These are phyloP conservation scores for Solanum microdontum DNA, from an alignment of 257 asterid species.

Conservation along the genomic window DNA sequence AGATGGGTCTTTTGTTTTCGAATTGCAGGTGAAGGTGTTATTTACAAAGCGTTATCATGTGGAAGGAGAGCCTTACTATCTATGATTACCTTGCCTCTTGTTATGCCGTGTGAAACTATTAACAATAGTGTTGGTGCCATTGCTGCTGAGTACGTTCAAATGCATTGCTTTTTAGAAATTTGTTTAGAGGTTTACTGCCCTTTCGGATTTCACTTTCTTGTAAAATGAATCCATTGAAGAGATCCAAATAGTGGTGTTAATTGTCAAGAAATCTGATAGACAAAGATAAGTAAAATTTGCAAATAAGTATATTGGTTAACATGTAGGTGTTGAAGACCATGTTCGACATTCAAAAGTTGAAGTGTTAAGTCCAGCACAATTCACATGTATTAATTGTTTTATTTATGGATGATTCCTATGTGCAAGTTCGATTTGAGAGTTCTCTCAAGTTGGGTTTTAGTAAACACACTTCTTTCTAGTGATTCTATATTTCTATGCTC, in stretches of 20 bases:
- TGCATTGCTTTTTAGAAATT: not conserved
- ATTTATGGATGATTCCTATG: not conserved
- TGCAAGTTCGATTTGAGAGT: not conserved
- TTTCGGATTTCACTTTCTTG: not conserved
- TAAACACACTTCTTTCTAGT: not conserved
- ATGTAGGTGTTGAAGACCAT: not conserved
- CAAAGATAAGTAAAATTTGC: not conserved
- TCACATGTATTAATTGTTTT: not conserved
- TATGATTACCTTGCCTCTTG: slow-evolving; percentile 38
- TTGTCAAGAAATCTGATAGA: not conserved
- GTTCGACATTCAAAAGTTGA: not conserved
- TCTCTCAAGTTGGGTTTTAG: not conserved
- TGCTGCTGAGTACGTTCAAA: slow-evolving; percentile 40
- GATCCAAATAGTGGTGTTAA: not conserved
- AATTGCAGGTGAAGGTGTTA: slow-evolving; percentile 9
- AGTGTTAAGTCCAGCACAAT: not conserved
- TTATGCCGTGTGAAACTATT: slow-evolving; percentile 26
- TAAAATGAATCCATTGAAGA: not conserved
- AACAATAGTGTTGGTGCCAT: slow-evolving; percentile 6
- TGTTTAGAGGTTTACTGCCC: not conserved
- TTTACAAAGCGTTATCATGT: not conserved
- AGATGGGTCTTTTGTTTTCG: not conserved
- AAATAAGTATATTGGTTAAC: not conserved
- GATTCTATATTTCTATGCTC: not conserved
- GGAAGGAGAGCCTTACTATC: slow-evolving; percentile 55